phyloP scores from a whole-genome alignment of 2,329 filamentous ascomycete species.

The Colletotrichum orbiculare region DNA sequence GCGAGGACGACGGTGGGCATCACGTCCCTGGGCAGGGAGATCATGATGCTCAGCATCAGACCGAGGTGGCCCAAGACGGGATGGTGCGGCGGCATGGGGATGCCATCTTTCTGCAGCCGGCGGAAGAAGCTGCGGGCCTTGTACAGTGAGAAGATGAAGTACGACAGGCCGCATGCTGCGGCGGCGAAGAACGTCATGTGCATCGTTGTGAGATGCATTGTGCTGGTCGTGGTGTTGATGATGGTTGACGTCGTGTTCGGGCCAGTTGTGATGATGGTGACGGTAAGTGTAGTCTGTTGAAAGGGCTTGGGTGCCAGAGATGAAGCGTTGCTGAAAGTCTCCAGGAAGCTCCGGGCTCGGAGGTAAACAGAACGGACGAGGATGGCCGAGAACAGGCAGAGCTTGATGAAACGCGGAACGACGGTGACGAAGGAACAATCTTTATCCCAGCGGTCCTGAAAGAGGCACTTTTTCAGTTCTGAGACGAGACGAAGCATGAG shows the following conservation, averaged over 20 bases:
- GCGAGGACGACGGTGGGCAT: constrained; percentile 9
- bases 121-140: constrained; percentile 21
- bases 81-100: constrained; percentile 26
- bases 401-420: constrained; percentile 17
- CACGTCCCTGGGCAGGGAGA: constrained; percentile 11
- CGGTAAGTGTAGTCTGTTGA: constrained; percentile 1
- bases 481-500: constrained; percentile 16
- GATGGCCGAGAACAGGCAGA: background rate
- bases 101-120: constrained; percentile 6
- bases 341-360: background rate
- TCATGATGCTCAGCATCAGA: constrained; percentile 19
- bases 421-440: background rate
- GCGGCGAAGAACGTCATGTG: background rate
- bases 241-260: constrained; percentile 6
- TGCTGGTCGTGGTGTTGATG: constrained; percentile 5
- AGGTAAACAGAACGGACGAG: background rate
- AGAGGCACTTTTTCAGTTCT: constrained; percentile 21
- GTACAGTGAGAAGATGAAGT: constrained; percentile 7
- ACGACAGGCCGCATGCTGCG: background rate
- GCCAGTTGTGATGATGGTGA: constrained; percentile 9
- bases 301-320: background rate
- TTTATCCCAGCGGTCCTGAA: background rate
- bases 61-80: constrained; percentile 19
- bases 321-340: background rate
- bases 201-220: constrained; percentile 15